Base-by-base conservation (phyloP, 331 rosid species). In the Saraca asoca region DNA sequence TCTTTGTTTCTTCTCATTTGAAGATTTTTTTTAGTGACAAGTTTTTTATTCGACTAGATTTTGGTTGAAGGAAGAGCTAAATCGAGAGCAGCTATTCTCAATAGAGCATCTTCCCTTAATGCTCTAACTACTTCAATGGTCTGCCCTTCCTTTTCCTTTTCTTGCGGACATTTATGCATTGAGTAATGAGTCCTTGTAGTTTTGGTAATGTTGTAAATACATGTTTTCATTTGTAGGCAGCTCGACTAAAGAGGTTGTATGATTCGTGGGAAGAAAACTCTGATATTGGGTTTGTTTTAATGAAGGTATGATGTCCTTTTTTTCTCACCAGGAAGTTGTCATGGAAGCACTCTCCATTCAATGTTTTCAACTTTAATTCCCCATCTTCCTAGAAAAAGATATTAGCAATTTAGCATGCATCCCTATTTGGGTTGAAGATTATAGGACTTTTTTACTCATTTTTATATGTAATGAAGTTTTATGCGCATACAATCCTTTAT, bases 191-290 rank as follows among this genome's bases (percentile, higher is more conserved):
- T 74, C 70, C 17, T 17, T 51, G 24, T 6, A 24, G 18, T 12
- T 51, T 31, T 13, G 57, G 49, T 17, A 45, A 24, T 51, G n/a
- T 24, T 46, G 39, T 73, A 17, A 72, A 37, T 20, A 13, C 41
- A 44, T 57, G 29, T 70, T 79, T 50, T 55, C 48, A 19, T 68
- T 78, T 71, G 15, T 73, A 94, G 98, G 92, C 79, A 44, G 85
- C 85, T 51, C 84, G 95, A 57, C 71, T 90, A 58, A 94, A 82
- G 92, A 86, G 95, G 66, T 75, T 88, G 12, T 90, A 94, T 74
- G 95, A 89, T 75, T 94, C 97, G 15, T 90, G 97, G 97, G 96
- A 94, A 85, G 99, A 90, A 46, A 88, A 86, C 74, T 80, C 96
- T 9, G 85, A 82, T 66, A 88, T 94, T 74, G 96, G 96, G 53